Base-by-base conservation (phyloP, 2,329 filamentous ascomycete genomes). In the Hortaea sp. region DNA sequence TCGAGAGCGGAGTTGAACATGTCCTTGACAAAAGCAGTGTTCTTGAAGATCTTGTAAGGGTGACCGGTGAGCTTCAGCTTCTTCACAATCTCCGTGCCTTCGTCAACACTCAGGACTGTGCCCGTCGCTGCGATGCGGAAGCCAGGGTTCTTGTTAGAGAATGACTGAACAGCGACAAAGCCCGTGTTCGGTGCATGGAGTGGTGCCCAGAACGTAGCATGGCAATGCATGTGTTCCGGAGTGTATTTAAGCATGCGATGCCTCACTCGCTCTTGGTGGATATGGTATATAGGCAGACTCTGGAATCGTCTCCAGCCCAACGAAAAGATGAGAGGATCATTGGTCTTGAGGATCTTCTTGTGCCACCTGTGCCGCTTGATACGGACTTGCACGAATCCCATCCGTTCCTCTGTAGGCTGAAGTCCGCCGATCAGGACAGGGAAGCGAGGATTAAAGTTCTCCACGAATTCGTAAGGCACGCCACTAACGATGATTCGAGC, bases 221-320 rank as follows among this genome's bases (percentile, higher is more conserved):
- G 94, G 70, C 94, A 98, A 70, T 97, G 92, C 88, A 95, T 97
- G 63, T 98, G 92, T 72, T 98, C 94, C 0, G 92, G 94, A 0
- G 90, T 95, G 68, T 98, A 98, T 68, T 98, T 98, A 51, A 98
- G 78, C 90, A 98, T 95, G 47, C 92, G 82, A 68, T 97, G 95
- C 53, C 92, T 78, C 28, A 87, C 94, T 57, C 92, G 81, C 51
- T 86, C 94, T 66, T 97, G 92, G 27, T 87, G 92, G 47, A 92
- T 95, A 69, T 85, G 92, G 77, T 95, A 98, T 49, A 95, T 81
- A 12, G 90, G 90, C 56, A 92, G 73, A 5, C 85, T 83, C 68
- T 97, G 92, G 73, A 98, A 98, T 50, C 92, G 79, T 43, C 92
- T 78, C 92, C 92, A 98, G 38, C 92, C 92, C 39, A 98, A 76